Base-by-base conservation (phyloP, 768 basidiomycete species). In the Phylloporus sp. region DNA sequence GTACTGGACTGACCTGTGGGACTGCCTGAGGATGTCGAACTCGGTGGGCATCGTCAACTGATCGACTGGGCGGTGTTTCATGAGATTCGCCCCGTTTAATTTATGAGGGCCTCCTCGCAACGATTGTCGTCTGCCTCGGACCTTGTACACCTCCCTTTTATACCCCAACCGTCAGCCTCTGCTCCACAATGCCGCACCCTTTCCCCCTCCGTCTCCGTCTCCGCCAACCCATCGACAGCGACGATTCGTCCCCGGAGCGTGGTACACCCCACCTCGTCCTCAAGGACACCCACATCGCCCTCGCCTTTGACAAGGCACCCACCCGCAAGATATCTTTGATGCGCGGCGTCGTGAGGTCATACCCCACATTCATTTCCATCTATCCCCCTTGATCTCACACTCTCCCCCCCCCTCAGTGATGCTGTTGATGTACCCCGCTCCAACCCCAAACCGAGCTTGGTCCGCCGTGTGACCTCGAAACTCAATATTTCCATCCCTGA, bases 21-120 rank as follows among this genome's bases (percentile, higher is more conserved):
- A 79, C 3, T 77, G 77, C 60, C 81, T 89, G 29, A 91, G 72
- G 52, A 91, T 84, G 56, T 91, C 88, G 41, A 91, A 90, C 59
- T 91, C 89, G 0, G 83, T 59, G 41, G 11, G 2, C 20, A 36
- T 23, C 20, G 15, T 26, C 34, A 23, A 53, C n/a, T 16, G 48
- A 53, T 50, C 42, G 24, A 5, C 5, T 28, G 18, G 6, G 49
- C 45, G 45, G 39, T 36, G 53, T 55, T 55, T 55, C 53, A 32
- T n/a, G n/a, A n/a, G n/a, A n/a, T n/a, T n/a, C n/a, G n/a, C n/a
- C n/a, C n/a, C n/a, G n/a, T n/a, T n/a, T n/a, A n/a, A n/a, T n/a
- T n/a, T n/a, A n/a, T n/a, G n/a, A n/a, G n/a, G n/a, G 34, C 34
- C 15, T n/a, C 3, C 3, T n/a, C 35, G 3, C 28, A 29, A 29